Conservation (phyloP, 108 stramenopile genomes). For the Cylindrotheca closterium region DNA sequence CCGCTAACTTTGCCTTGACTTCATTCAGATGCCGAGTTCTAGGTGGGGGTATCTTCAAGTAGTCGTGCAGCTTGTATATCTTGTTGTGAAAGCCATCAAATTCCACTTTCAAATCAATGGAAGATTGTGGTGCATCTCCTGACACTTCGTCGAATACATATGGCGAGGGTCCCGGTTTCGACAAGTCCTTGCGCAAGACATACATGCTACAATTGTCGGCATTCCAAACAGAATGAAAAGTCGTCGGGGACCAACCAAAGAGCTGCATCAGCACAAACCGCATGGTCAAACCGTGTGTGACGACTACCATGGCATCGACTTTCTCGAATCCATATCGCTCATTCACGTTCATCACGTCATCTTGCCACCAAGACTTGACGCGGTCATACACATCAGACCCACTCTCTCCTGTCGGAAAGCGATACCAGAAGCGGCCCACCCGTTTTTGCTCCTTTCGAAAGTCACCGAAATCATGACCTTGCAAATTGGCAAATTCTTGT, state of each 20-base stretch:
- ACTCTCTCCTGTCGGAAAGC: conserved; percentile 53
- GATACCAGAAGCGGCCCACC: conserved; percentile 60
- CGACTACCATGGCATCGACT: conserved; percentile 38
- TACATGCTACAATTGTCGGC: conserved; percentile 38
- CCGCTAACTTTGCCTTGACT: conserved; percentile 22
- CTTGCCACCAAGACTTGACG: conserved; percentile 50
- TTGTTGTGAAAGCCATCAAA: conserved; percentile 2
- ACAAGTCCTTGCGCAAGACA: conserved; percentile 31
- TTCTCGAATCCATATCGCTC: conserved; percentile 24
- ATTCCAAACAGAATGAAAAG: conserved; percentile 48
- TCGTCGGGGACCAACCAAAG: conserved; percentile 28
- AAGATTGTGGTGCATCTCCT: conserved; percentile 33
- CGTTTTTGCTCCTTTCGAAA: conserved; percentile 31
- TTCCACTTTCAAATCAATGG: conserved; percentile 25
- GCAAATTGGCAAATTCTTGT: conserved; percentile 57
- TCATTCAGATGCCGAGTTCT: conserved; percentile 21
- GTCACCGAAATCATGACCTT: conserved; percentile 24
- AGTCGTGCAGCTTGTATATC: conserved; percentile 29
- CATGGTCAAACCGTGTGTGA: conserved; percentile 51
- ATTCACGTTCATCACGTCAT: conserved; percentile 46
- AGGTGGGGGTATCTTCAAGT: conserved; percentile 38
- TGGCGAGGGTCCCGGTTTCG: conserved; percentile 33
- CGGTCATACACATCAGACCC: conserved; percentile 54
- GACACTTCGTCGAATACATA: conserved; percentile 28
- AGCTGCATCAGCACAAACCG: conserved; percentile 43